phyloP scores from a whole-genome alignment of 176 grass and related monocot species.

The Carex scoparia region DNA sequence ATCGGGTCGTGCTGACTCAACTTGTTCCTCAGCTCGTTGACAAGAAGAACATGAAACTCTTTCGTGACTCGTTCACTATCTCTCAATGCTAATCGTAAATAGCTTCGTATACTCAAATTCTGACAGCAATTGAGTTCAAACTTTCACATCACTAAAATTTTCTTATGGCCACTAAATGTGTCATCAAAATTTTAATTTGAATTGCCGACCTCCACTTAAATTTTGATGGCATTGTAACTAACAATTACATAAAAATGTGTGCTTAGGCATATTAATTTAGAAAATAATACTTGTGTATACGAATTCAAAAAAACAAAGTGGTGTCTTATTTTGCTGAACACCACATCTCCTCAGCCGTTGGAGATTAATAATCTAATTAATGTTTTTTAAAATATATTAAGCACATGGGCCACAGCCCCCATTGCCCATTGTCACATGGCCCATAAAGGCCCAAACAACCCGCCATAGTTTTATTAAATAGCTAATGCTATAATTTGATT shows the following conservation, averaged over 20 bases:
- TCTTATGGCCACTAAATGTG: too few species aligned
- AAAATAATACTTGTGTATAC: background rate
- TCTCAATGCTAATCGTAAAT: too few species aligned
- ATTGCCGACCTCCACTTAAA: too few species aligned
- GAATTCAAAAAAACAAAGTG: background rate
- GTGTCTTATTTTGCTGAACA: background rate
- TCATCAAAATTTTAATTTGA: too few species aligned
- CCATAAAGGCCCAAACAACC: constrained; percentile 2
- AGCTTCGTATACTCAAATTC: too few species aligned
- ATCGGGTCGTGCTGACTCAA: too few species aligned
- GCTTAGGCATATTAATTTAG: background rate
- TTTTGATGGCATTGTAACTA: background rate
- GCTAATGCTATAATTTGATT: constrained; percentile 1
- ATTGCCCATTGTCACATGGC: constrained; percentile 20
- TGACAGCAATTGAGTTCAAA: too few species aligned
- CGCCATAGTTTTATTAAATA: background rate
- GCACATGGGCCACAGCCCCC: constrained; percentile 9
- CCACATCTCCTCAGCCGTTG: background rate
- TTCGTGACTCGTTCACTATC: too few species aligned
- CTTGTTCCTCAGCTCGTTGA: too few species aligned
- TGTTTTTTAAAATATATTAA: background rate
- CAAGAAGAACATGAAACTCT: too few species aligned
- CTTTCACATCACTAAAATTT: too few species aligned
- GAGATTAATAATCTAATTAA: background rate
- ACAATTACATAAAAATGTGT: background rate